Conservation (phyloP, 805 yeast species). For the Barnettozyma vustinii region DNA sequence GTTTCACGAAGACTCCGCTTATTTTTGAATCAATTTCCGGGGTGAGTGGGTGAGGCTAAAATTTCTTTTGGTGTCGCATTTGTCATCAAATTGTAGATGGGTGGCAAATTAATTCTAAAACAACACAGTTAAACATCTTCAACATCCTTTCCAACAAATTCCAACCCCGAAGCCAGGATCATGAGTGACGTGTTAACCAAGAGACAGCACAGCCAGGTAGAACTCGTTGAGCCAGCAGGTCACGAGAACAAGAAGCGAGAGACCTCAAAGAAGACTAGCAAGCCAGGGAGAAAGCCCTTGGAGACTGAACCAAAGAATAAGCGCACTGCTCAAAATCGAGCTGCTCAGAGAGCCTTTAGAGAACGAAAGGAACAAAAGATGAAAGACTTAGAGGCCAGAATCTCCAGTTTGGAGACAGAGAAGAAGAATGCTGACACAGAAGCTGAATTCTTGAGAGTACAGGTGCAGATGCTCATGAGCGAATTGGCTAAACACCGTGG, state of each 20-base stretch:
- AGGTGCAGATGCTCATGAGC: slow-evolving; percentile 65
- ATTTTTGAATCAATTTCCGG: not conserved
- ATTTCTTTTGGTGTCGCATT: not conserved
- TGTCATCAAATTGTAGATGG: not conserved
- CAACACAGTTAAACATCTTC: too few relatives aligned
- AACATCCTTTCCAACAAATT: not conserved
- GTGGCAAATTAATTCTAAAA: slow-evolving; percentile 6
- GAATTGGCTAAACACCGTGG: slow-evolving; percentile 64
- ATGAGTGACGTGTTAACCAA: slow-evolving; percentile 9
- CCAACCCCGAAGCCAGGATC: not conserved
- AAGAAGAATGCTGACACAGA: slow-evolving; percentile 66
- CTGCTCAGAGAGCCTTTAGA: slow-evolving; percentile 96
- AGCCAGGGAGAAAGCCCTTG: slow-evolving; percentile 81
- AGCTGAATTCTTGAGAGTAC: slow-evolving; percentile 65
- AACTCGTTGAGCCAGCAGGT: slow-evolving; percentile 2
- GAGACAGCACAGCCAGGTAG: slow-evolving; percentile 5
- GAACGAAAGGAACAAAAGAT: slow-evolving; percentile 88
- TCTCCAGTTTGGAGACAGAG: slow-evolving; percentile 63
- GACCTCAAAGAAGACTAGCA: slow-evolving; percentile 29
- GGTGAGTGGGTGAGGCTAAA: not conserved
- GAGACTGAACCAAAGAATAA: slow-evolving; percentile 77
- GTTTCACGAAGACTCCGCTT: too few relatives aligned
- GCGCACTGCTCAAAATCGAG: slow-evolving; percentile 94
- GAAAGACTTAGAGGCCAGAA: slow-evolving; percentile 80
- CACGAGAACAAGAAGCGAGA: slow-evolving; percentile 20